Conservation (phyloP, 306 rosid genomes). For the Canavalia gladiata region DNA sequence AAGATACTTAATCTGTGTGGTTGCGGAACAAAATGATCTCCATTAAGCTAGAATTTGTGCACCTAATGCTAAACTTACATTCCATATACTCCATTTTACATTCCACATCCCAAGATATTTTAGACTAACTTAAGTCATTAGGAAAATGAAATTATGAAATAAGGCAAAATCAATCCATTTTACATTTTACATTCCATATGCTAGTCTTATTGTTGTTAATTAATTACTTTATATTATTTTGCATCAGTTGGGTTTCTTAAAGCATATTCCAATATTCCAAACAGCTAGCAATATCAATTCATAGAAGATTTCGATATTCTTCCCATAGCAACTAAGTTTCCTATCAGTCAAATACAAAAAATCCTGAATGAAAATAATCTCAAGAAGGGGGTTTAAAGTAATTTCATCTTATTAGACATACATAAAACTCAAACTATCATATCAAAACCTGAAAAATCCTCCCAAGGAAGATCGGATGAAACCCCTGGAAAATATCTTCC, state of each 20-base stretch:
- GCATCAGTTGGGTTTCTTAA: neutral
- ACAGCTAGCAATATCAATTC: neutral
- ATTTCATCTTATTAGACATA: neutral
- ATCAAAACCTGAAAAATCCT: constrained; percentile 3
- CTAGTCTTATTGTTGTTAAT: neutral
- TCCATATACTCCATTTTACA: neutral
- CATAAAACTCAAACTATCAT: neutral
- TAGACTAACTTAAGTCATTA: neutral
- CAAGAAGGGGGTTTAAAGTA: neutral
- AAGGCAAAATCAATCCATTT: neutral
- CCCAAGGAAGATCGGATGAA: neutral
- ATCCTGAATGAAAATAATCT: neutral
- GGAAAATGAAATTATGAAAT: neutral
- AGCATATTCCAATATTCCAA: neutral
- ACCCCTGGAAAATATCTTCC: constrained; percentile 13
- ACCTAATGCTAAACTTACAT: neutral
- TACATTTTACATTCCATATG: neutral
- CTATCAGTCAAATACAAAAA: neutral
- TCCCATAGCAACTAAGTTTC: neutral
- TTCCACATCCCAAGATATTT: neutral
- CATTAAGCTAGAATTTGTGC: neutral
- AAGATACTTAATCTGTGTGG: too few relatives aligned
- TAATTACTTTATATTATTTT: neutral
- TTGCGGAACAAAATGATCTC: neutral
- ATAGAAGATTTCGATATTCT: neutral